phyloP scores from a whole-genome alignment of 2,329 filamentous ascomycete species.

The Thelonectria discophora region DNA sequence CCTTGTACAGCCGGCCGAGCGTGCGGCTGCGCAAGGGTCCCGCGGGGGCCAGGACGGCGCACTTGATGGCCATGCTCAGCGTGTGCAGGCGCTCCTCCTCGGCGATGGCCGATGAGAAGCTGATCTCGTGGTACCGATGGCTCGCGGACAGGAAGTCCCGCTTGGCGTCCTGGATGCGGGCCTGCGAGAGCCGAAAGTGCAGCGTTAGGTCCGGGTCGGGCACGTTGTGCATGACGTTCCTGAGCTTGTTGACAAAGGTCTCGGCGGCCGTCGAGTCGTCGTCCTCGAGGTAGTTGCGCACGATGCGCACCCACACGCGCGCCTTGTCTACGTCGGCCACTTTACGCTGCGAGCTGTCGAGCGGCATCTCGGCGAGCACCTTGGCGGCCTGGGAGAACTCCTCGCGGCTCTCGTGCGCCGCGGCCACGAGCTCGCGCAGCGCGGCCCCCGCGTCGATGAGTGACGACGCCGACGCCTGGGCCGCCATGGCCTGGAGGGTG shows the following conservation, averaged over 20 bases:
- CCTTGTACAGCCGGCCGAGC: conserved; percentile 88
- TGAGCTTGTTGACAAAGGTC: conserved; percentile 91
- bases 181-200: conserved; percentile 90
- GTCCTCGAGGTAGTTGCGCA: conserved; percentile 91
- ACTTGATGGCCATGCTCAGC: conserved; percentile 87
- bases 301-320: conserved; percentile 90
- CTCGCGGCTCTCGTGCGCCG: conserved; percentile 83
- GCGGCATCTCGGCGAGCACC: conserved; percentile 81
- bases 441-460: conserved; percentile 87
- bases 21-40: conserved; percentile 84
- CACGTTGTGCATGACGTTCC: conserved; percentile 86
- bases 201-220: conserved; percentile 77
- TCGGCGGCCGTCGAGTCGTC: conserved; percentile 89
- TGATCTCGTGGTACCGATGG: conserved; percentile 87
- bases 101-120: conserved; percentile 78
- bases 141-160: conserved; percentile 89
- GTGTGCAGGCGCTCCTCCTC: conserved; percentile 88
- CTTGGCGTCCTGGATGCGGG: conserved; percentile 90
- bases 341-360: conserved; percentile 88
- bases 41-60: conserved; percentile 90
- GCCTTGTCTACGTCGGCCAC: conserved; percentile 85
- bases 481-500: conserved; percentile 72
- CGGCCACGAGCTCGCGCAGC: conserved; percentile 82
- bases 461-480: conserved; percentile 69
- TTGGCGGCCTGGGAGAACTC: conserved; percentile 83